These are phyloP conservation scores for Nannizzia gypsea DNA, from an alignment of 2,329 filamentous ascomycete genomes.

Conservation along the genomic window DNA sequence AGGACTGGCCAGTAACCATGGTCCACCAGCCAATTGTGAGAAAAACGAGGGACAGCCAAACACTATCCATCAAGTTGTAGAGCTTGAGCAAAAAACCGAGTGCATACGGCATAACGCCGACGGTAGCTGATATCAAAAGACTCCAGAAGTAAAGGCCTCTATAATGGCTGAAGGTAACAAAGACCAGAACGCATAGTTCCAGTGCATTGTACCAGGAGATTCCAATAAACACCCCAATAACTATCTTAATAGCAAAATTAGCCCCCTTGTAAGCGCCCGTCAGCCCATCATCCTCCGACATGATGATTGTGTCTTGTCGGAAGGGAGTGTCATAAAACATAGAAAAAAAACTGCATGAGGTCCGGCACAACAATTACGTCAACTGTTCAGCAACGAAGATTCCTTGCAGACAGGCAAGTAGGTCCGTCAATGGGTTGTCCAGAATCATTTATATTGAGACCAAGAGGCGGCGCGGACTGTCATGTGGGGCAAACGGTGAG, in stretches of 20 bases:
- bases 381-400: not conserved
- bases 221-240: constrained; percentile 37
- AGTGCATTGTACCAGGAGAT: constrained; percentile 41
- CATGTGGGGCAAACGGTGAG: not conserved
- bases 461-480: not conserved
- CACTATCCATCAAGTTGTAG: constrained; percentile 25
- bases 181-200: constrained; percentile 39
- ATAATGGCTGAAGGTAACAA: constrained; percentile 38
- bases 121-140: constrained; percentile 33
- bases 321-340: not conserved
- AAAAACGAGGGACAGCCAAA: constrained; percentile 30
- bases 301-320: not conserved
- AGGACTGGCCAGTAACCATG: constrained; percentile 29
- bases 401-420: not conserved
- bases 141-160: constrained; percentile 42
- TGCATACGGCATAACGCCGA: constrained; percentile 30
- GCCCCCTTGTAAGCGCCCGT: constrained; percentile 27
- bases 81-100: constrained; percentile 40
- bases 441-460: not conserved
- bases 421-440: not conserved
- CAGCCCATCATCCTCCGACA: constrained; percentile 26
- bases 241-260: constrained; percentile 29
- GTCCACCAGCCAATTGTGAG: constrained; percentile 27
- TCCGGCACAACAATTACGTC: not conserved
- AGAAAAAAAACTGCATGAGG: not conserved